Conservation (phyloP, 1,284 basidiomycete species). For the Ganoderma boninense region DNA sequence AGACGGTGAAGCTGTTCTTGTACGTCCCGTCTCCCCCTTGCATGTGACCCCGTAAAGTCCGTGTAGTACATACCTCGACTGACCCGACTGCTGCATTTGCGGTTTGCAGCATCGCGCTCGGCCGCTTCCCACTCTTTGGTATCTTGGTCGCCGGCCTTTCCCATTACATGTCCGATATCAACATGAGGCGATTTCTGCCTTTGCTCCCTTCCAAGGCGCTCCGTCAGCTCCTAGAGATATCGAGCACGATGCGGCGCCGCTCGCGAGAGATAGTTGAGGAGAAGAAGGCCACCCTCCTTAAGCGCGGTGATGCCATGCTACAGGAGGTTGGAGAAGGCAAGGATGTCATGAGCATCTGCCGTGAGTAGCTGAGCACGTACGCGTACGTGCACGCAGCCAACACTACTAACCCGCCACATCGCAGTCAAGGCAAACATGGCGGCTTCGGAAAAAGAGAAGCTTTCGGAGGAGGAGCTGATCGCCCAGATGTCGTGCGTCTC, state of each 20-base stretch:
- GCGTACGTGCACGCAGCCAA: too few species aligned
- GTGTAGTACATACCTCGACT: neutral
- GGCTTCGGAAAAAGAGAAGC: neutral
- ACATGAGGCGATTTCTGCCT: neutral
- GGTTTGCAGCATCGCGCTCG: neutral
- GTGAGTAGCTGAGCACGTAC: constrained; percentile 23
- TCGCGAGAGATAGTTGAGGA: constrained; percentile 16
- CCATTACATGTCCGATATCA: neutral
- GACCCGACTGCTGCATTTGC: neutral
- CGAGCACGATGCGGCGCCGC: constrained; percentile 18
- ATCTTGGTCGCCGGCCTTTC: neutral
- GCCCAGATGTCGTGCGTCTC: constrained; percentile 10
- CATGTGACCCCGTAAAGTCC: neutral
- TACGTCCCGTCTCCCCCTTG: constrained; percentile 16
- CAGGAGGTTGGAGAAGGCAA: constrained; percentile 35
- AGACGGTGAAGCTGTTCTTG: constrained; percentile 34
- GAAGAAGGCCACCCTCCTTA: constrained; percentile 29
- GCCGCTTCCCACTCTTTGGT: neutral
- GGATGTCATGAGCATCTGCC: constrained; percentile 41
- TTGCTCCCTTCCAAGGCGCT: neutral
- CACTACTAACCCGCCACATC: neutral
- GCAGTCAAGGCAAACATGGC: constrained; percentile 13
- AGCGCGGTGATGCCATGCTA: constrained; percentile 34
- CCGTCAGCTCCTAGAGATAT: constrained; percentile 10
- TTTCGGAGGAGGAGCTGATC: constrained; percentile 12